Percentiles rank a stretch among this genome's conserved stretches.
phyloP scores from a whole-genome alignment of 345 rosid genomes.

The Erysimum cheiranthoides region DNA sequence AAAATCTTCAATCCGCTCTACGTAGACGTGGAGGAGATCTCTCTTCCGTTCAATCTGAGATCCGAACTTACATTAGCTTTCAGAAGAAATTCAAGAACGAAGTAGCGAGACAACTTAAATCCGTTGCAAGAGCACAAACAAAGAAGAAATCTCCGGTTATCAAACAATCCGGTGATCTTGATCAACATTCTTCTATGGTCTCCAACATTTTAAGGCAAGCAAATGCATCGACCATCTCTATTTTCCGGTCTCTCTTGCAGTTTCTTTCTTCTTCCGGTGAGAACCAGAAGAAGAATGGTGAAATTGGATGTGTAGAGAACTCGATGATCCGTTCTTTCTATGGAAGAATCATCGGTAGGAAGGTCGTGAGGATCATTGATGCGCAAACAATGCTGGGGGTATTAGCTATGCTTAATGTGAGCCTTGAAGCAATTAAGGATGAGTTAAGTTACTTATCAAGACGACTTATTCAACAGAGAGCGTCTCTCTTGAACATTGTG shows the following conservation, averaged over 20 bases:
- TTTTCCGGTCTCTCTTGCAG: constrained; percentile 53
- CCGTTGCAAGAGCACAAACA: constrained; percentile 48
- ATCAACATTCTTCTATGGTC: constrained; percentile 41
- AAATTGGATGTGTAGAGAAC: constrained; percentile 42
- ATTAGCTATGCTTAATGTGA: constrained; percentile 38
- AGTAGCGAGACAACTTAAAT: constrained; percentile 43
- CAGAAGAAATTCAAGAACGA: constrained; percentile 59
- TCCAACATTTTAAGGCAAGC: constrained; percentile 43
- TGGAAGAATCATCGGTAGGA: constrained; percentile 39
- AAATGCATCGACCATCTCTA: constrained; percentile 39
- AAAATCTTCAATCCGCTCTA: constrained; percentile 57
- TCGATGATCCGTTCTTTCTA: constrained; percentile 45
- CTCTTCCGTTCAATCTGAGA: constrained; percentile 49
- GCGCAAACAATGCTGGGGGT: constrained; percentile 34
- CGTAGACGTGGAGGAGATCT: constrained; percentile 55
- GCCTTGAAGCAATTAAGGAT: constrained; percentile 52
- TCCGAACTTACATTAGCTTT: constrained; percentile 42
- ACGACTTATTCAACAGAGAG: constrained; percentile 54
- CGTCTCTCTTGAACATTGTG: constrained; percentile 56
- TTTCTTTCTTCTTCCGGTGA: constrained; percentile 46
- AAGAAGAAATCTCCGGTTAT: constrained; percentile 23
- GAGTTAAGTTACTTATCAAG: constrained; percentile 52
- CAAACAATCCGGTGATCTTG: constrained; percentile 3
- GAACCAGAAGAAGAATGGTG: constrained; percentile 25
- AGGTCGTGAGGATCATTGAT: constrained; percentile 15